Conservation (phyloP, 352 stramenopile genomes). For the Phytophthora multivora region DNA sequence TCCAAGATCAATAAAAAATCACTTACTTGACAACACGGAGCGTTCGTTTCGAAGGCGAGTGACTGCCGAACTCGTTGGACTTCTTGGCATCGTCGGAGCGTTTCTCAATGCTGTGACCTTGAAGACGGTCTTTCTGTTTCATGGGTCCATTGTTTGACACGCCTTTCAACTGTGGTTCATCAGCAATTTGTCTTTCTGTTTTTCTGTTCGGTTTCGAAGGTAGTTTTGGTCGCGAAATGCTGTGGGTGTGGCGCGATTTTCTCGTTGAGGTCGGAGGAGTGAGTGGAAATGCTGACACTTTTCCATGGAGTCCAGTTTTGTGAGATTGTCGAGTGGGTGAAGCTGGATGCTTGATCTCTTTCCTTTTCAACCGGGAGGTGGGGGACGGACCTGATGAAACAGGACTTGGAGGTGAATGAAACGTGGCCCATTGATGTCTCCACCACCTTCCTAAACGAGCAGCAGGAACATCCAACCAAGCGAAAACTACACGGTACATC, state of each 20-base stretch:
- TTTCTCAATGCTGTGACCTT: slow-evolving; percentile 2
- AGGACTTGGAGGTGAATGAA: not conserved
- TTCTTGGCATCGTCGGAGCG: slow-evolving; percentile 1
- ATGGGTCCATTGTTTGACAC: slow-evolving; percentile 6
- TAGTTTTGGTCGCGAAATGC: not conserved
- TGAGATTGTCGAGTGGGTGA: not conserved
- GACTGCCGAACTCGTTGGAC: slow-evolving; percentile 9
- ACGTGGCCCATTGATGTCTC: slow-evolving; percentile 11
- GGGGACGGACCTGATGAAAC: not conserved
- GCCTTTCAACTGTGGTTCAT: not conserved
- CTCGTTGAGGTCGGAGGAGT: slow-evolving; percentile 13
- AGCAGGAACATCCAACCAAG: slow-evolving; percentile 40
- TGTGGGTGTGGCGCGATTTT: slow-evolving; percentile 1
- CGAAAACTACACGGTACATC: slow-evolving; percentile 46
- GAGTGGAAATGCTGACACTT: slow-evolving; percentile 2
- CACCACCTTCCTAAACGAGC: slow-evolving; percentile 41
- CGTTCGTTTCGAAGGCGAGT: slow-evolving; percentile 37
- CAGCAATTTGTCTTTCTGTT: not conserved
- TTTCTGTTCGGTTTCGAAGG: not conserved
- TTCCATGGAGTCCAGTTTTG: slow-evolving; percentile 8
- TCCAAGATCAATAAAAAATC: not conserved
- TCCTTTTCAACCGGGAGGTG: not conserved
- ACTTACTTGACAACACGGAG: slow-evolving; percentile 33
- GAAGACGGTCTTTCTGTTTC: slow-evolving; percentile 6
- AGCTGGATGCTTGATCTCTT: slow-evolving; percentile 1